These are phyloP conservation scores for Nothophytophthora sp. DNA, from an alignment of 352 stramenopile genomes.

Conservation along the genomic window DNA sequence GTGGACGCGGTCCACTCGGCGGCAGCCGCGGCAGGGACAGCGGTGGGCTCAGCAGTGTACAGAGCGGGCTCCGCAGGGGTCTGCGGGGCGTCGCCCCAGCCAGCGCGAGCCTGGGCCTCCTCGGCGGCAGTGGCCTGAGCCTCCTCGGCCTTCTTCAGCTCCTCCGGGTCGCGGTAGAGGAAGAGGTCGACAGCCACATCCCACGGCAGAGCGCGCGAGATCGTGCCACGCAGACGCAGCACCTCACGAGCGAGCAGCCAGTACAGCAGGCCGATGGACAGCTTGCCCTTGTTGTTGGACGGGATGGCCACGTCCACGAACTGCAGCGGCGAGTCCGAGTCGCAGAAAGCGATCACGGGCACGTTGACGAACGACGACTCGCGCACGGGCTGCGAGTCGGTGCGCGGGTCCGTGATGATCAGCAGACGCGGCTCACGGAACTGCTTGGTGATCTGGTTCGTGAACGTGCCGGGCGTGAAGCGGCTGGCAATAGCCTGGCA, in stretches of 20 bases:
- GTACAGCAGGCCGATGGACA: conserved; percentile 99
- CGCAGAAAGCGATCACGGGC: conserved; percentile 99
- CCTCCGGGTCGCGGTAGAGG: conserved; percentile 99
- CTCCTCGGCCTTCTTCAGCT: conserved; percentile 99
- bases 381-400: conserved; percentile 97
- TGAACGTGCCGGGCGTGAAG: conserved; percentile 99
- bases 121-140: conserved; percentile 90
- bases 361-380: conserved; percentile 99
- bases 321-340: conserved; percentile 99
- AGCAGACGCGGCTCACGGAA: conserved; percentile 99
- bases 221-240: conserved; percentile 96
- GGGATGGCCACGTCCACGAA: conserved; percentile 99
- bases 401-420: conserved; percentile 99
- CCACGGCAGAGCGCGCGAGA: conserved; percentile 95
- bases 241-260: conserved; percentile 99
- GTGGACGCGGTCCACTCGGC: conserved; percentile 68
- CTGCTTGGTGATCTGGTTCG: conserved; percentile 99
- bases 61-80: conserved; percentile 50
- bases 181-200: conserved; percentile 99
- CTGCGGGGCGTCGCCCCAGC: conserved; percentile 72
- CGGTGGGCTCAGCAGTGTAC: conserved; percentile 51
- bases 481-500: conserved; percentile 97
- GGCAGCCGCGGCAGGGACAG: conserved; percentile 43
- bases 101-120: conserved; percentile 62
- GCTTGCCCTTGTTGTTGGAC: conserved; percentile 99